A percentile compares a stretch with the other conserved stretches of the same genome.
Conservation (phyloP, 371 early-diverging fungal genomes). For the Mucor sp. region DNA sequence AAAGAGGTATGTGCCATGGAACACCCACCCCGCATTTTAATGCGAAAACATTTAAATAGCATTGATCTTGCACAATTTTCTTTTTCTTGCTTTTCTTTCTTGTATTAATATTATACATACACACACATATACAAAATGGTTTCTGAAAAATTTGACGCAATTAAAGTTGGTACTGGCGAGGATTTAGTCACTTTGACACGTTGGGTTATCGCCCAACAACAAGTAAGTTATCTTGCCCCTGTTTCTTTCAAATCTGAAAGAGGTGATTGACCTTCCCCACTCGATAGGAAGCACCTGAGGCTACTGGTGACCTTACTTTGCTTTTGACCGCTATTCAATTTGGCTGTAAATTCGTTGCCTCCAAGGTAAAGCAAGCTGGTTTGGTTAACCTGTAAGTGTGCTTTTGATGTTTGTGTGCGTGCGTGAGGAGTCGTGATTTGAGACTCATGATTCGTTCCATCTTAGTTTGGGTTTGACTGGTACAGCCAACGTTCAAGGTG, state of each 20-base stretch:
- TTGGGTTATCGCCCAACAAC: slow-evolving; percentile 92
- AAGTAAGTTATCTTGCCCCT: slow-evolving; percentile 34
- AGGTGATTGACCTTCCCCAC: neutral
- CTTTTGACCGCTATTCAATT: slow-evolving; percentile 90
- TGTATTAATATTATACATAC: neutral
- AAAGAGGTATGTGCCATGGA: neutral
- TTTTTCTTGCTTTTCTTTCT: slow-evolving; percentile 8
- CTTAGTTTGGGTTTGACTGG: slow-evolving; percentile 85
- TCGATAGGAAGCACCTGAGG: slow-evolving; percentile 67
- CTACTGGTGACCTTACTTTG: slow-evolving; percentile 94
- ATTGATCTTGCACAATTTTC: neutral
- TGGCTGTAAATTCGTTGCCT: slow-evolving; percentile 97
- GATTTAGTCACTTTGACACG: slow-evolving; percentile 94
- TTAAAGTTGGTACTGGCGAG: slow-evolving; percentile 61
- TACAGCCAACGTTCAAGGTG: slow-evolving; percentile 90
- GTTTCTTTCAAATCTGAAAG: neutral
- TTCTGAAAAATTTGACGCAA: slow-evolving; percentile 40
- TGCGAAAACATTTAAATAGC: slow-evolving; percentile 9
- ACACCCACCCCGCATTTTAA: slow-evolving; percentile 18
- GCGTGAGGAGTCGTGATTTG: neutral
- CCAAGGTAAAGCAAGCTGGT: slow-evolving; percentile 95
- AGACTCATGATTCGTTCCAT: neutral
- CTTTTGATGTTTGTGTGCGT: neutral
- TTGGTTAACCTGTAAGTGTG: slow-evolving; percentile 87
- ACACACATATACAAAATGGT: slow-evolving; percentile 10